Evolutionary conservation across 257 asterid species (phyloP).

Genomic region (Galeopsis tetrahit): DNA sequence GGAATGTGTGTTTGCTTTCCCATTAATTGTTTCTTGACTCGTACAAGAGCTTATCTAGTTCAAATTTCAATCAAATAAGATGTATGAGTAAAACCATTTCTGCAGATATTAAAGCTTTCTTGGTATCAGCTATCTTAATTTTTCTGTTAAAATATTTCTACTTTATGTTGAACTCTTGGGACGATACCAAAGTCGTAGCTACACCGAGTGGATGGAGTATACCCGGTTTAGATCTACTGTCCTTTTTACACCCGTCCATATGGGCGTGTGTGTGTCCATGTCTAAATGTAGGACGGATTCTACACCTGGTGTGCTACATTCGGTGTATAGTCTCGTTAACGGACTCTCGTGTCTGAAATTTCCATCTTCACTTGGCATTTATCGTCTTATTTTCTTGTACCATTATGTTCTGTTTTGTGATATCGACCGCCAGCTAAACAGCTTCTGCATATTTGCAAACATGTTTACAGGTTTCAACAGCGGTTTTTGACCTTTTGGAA

Average conservation of each 20-base stretch:
- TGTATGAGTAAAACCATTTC: constrained; percentile 1
- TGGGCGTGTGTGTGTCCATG: neutral
- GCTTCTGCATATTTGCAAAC: neutral
- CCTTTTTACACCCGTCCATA: neutral
- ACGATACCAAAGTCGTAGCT: neutral
- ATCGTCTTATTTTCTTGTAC: neutral
- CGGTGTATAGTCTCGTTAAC: neutral
- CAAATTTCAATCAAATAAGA: constrained; percentile 40
- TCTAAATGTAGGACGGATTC: neutral
- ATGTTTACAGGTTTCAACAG: neutral
- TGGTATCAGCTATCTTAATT: neutral
- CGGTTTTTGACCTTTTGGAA: neutral
- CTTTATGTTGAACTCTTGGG: constrained; percentile 5
- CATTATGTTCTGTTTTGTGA: neutral
- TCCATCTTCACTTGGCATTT: neutral
- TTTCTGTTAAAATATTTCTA: neutral
- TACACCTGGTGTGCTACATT: neutral
- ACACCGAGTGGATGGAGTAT: no score
- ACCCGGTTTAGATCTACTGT: no score
- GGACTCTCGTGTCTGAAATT: neutral
- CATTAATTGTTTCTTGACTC: constrained; percentile 34
- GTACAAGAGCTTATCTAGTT: constrained; percentile 29
- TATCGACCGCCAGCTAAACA: neutral
- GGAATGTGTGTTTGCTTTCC: constrained; percentile 26
- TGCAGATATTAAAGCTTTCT: constrained; percentile 9